Base-by-base conservation (phyloP, 176 grass and related monocot genomes). In the Bonia amplexicaulis region DNA sequence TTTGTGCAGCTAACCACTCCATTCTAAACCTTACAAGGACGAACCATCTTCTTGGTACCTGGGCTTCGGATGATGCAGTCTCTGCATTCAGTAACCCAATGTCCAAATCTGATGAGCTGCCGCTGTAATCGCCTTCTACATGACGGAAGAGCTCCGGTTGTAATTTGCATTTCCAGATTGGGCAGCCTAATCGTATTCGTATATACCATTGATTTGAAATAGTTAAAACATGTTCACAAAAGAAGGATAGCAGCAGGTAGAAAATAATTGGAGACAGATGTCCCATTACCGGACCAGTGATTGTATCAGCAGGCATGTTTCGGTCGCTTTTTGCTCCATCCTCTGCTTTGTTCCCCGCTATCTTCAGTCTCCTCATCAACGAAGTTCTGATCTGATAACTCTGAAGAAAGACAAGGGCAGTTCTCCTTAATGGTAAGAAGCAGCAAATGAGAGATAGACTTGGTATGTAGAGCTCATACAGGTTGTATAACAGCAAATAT, bases 331-430 rank as follows among this genome's bases (percentile, higher is more conserved):
- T 84, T 82, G 47, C 73, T 91, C 71, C 45, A 82, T 71, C 46
- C 63, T 86, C 57, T 62, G 62, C 80, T 84, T 48, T 62, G 59
- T 81, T 90, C 71, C 69, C 69, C 26, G 3, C 8, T 51, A 81
- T 27, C 82, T 79, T 82, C 62, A 52, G 60, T 54, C 61, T 92
- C 90, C 51, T 77, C 87, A 10, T 91, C 85, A 57, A 88, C 35
- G 73, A 93, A 95, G 81, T 97, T 97, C 85, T 97, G 95, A 77
- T 88, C 95, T 15, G 93, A 92, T 47, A 91, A 84, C 77, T 93
- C 92, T 97, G 90, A 84, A 88, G 54, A 90, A 84, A 69, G 31
- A 85, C 55, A 74, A 80, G 65, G 69, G 3, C 68, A 88, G 62
- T 62, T 79, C 39, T 87, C 44, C 59, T 85, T 52, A 66, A 73